Evolutionary conservation across 306 rosid genomes (phyloP), one percentile per base, ranked within the genome.

Genomic region (Argentina anserina): DNA sequence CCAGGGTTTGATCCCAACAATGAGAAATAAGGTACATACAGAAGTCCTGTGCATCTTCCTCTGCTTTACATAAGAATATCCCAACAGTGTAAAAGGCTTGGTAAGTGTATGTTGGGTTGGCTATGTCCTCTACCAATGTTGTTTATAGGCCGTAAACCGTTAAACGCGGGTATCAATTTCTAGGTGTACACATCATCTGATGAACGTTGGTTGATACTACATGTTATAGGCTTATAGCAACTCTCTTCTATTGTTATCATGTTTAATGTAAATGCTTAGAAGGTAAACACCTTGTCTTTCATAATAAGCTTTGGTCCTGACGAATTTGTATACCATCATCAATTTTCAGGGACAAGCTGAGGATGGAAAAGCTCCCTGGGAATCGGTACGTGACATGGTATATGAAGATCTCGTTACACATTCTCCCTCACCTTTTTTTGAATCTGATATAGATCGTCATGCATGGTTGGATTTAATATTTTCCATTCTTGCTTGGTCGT

Each of bases 281-380:
- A 23, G 5, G 56, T 62, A 26, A 33, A 53, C n/a, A 23, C 69
- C 25, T 58, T 64, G 21, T 45, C 28, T 74, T 49, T 59, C 37
- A 34, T 65, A 3, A 26, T 18, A 41, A 66, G 5, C 47, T 21
- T 53, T 45, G 26, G 3, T 43, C 17, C 17, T 46, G 31, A 13
- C 7, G 7, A 5, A 25, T 73, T 63, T 43, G 61, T 20, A 68
- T 34, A 23, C 69, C 58, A 34, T 63, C 70, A 29, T 72, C 70
- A 45, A 65, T 65, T 84, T 82, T 83, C 90, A 95, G 99, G 97
- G 96, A 26, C 70, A 88, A 10, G 21, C 93, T 0, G 86, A 83
- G 46, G 43, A 83, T 50, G 97, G 99, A 67, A 74, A 78, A 86
- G 80, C 83, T 21, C 91, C 91, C 26, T 34, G 88, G 79, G 92